phyloP scores from a whole-genome alignment of 257 asterid species.

The Solanum lignicaule region DNA sequence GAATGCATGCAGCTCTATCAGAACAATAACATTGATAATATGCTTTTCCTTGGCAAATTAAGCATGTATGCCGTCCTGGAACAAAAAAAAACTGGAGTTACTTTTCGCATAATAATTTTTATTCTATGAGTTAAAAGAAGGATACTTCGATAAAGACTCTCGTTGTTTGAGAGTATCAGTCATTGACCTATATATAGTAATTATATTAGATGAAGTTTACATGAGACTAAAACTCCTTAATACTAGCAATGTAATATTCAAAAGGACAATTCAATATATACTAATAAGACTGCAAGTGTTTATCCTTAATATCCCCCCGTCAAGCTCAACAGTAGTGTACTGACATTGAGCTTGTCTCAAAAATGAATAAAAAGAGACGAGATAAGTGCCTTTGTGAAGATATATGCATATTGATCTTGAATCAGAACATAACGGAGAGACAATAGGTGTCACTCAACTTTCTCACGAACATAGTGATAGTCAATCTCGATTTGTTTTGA shows the following conservation, averaged over 20 bases:
- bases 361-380: too few relatives aligned
- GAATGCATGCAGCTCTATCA: constrained; percentile 36
- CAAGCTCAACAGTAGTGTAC: too few relatives aligned
- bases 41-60: constrained; percentile 22
- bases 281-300: not conserved
- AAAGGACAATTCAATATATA: not conserved
- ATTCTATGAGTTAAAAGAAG: not conserved
- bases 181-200: not conserved
- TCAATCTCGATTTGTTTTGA: too few relatives aligned
- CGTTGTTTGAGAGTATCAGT: not conserved
- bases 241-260: not conserved
- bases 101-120: not conserved
- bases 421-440: too few relatives aligned
- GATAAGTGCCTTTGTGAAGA: too few relatives aligned
- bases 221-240: not conserved
- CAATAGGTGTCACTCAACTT: too few relatives aligned
- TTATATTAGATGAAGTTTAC: not conserved
- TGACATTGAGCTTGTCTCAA: too few relatives aligned
- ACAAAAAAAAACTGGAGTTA: not conserved
- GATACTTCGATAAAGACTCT: too few relatives aligned
- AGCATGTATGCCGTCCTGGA: constrained; percentile 70
- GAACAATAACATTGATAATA: constrained; percentile 54
- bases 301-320: not conserved
- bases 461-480: too few relatives aligned
- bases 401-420: too few relatives aligned